These are phyloP conservation scores for Grigorovia humatica DNA, from an alignment of 805 yeast species.

Conservation along the genomic window DNA sequence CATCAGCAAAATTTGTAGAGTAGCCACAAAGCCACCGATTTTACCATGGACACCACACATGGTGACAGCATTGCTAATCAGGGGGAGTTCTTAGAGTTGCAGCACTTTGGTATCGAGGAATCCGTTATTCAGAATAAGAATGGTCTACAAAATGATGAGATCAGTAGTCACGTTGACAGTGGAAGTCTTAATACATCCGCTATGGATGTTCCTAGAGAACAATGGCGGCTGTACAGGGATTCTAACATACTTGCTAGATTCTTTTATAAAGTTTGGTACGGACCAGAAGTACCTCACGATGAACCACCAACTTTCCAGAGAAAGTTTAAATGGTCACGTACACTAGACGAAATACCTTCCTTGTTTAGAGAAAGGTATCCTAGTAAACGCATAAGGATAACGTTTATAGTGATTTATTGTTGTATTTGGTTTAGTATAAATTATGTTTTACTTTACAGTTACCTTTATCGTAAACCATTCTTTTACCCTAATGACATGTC, in stretches of 20 bases:
- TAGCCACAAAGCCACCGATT: background rate
- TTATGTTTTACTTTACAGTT: constrained; percentile 34
- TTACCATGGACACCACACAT: background rate
- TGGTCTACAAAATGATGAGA: background rate
- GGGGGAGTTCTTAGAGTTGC: background rate
- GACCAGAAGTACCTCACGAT: constrained; percentile 42
- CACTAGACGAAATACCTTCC: constrained; percentile 37
- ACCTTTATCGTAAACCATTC: constrained; percentile 35
- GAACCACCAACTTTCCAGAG: constrained; percentile 34
- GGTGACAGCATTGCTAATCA: background rate
- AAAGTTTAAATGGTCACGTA: constrained; percentile 12
- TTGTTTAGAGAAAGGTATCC: constrained; percentile 26
- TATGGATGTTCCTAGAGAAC: constrained; percentile 1
- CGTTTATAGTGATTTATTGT: constrained; percentile 32
- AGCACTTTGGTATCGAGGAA: background rate
- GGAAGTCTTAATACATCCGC: background rate
- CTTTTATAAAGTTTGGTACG: constrained; percentile 39
- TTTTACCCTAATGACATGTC: constrained; percentile 13
- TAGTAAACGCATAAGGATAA: constrained; percentile 20
- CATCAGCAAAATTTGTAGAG: background rate
- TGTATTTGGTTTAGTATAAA: constrained; percentile 37
- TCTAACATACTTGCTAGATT: constrained; percentile 15
- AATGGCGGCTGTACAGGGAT: constrained; percentile 16
- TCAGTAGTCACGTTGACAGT: background rate
- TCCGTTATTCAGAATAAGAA: background rate